Base-by-base conservation (phyloP, 2,329 filamentous ascomycete genomes). In the Stagonosporopsis vannaccii region DNA sequence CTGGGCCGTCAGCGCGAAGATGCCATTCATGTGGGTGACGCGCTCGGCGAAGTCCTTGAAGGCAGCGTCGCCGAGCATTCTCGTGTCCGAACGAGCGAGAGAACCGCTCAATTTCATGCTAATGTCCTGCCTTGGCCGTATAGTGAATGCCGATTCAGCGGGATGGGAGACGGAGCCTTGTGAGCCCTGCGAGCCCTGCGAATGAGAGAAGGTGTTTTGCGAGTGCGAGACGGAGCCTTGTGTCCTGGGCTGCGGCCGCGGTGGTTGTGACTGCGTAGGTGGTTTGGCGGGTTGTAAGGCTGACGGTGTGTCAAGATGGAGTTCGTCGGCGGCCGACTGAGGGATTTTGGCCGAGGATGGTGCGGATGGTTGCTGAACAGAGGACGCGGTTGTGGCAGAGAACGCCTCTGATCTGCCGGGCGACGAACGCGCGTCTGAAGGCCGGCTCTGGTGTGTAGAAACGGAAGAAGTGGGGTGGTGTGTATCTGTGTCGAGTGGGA, bases 1-100 rank as follows among this genome's bases (percentile, higher is more conserved):
- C 73, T 96, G 91, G 0, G 92, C 88, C 54, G 93, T 90, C 39
- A 94, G 76, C 33, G 87, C 83, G 70, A 96, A 96, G 2, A 95
- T 81, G 61, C 89, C 87, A 59, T 86, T 88, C 65, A 95, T 84
- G 70, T 93, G 90, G 19, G 83, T 85, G 3, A 90, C 90, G 23
- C 92, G 87, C 6, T 79, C 73, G 3, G 86, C 84, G 71, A 97
- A 96, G 12, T 88, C 84, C 7, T 83, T 77, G 45, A 93, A 81
- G 0, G 91, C 88, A 6, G 64, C 42, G 43, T 77, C 73, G 6
- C 66, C 71, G 25, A 72, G 64, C 17, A 69, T 54, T 46, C 55
- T 70, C 2, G 73, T 74, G 43, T 75, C 72, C 3, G 73, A 75
- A 22, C 70, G 69, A 42, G 50, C 60, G 5, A 75, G 62, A 20